A percentile compares a stretch with the other conserved stretches of the same genome.
Evolutionary conservation across 371 early-diverging fungal species (phyloP).

Genomic region (Mucor lusitanicus): DNA sequence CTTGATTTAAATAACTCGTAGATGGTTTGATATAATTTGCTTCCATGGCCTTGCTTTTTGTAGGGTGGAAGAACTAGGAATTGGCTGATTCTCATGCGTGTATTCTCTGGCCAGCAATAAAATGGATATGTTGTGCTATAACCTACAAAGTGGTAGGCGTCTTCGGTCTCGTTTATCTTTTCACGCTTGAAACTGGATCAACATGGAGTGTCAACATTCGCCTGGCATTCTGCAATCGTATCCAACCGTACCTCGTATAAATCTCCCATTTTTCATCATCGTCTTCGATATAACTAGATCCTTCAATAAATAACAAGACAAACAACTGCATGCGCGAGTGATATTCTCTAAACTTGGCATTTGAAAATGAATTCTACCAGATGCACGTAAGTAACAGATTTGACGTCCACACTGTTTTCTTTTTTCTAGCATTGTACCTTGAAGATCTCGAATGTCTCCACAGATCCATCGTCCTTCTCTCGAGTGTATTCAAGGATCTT

Average conservation of each 20-base stretch:
- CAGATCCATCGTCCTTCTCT: conserved; percentile 42
- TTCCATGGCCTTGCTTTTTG: conserved; percentile 85
- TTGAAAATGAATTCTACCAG: conserved; percentile 39
- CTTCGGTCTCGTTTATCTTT: conserved; percentile 10
- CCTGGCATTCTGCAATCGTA: neutral
- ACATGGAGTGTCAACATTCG: neutral
- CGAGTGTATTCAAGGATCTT: conserved; percentile 67
- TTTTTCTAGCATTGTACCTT: conserved; percentile 43
- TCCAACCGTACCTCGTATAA: conserved; percentile 52
- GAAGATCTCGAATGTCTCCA: conserved; percentile 73
- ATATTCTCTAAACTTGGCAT: conserved; percentile 69
- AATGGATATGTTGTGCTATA: conserved; percentile 83
- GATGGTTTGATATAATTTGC: conserved; percentile 68
- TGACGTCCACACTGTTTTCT: neutral
- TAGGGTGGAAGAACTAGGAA: conserved; percentile 89
- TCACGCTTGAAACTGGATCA: conserved; percentile 34
- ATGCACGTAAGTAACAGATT: neutral
- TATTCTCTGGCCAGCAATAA: conserved; percentile 79
- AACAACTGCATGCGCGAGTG: conserved; percentile 80
- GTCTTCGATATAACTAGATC: conserved; percentile 85
- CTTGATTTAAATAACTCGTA: conserved; percentile 59
- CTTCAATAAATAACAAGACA: conserved; percentile 87
- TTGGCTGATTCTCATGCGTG: conserved; percentile 86
- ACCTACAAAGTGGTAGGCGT: conserved; percentile 75
- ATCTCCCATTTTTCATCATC: conserved; percentile 86